These are phyloP conservation scores for Sistotremastrum niveocremeum DNA, from an alignment of 768 basidiomycete species.

Conservation along the genomic window DNA sequence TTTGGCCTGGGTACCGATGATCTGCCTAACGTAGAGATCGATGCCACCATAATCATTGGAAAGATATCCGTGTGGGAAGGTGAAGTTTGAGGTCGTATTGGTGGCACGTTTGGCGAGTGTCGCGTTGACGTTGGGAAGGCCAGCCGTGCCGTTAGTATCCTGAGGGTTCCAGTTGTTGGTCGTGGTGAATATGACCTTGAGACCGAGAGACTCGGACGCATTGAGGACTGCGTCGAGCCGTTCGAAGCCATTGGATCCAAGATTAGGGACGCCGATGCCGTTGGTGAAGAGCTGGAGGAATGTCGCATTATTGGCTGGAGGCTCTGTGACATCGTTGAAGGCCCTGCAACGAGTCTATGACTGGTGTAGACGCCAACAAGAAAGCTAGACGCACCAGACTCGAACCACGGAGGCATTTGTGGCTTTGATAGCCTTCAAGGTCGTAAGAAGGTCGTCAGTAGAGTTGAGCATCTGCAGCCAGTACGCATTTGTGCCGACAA, in stretches of 20 bases:
- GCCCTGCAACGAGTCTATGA: background rate
- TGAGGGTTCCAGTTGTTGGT: constrained; percentile 51
- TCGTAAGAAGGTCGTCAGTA: constrained; percentile 40
- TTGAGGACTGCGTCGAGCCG: constrained; percentile 45
- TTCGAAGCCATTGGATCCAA: constrained; percentile 47
- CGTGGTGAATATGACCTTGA: constrained; percentile 40
- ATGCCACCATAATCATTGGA: constrained; percentile 62
- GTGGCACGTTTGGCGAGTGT: constrained; percentile 9
- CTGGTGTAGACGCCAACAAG: background rate
- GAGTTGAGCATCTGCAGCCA: constrained; percentile 47
- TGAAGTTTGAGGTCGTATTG: constrained; percentile 21
- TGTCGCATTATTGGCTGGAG: constrained; percentile 37
- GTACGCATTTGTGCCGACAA: constrained; percentile 49
- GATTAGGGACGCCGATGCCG: constrained; percentile 40
- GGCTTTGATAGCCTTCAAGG: constrained; percentile 43
- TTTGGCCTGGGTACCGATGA: constrained; percentile 19
- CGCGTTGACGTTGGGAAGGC: background rate
- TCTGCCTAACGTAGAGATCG: constrained; percentile 47
- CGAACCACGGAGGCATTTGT: constrained; percentile 46
- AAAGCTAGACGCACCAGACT: constrained; percentile 33
- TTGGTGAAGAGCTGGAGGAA: constrained; percentile 52
- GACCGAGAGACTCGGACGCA: constrained; percentile 38
- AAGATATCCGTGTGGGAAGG: constrained; percentile 35
- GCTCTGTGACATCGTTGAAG: constrained; percentile 32
- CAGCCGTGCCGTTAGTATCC: constrained; percentile 12